Conservation (phyloP, 1,284 basidiomycete species). For the Meira miltonrushii region DNA sequence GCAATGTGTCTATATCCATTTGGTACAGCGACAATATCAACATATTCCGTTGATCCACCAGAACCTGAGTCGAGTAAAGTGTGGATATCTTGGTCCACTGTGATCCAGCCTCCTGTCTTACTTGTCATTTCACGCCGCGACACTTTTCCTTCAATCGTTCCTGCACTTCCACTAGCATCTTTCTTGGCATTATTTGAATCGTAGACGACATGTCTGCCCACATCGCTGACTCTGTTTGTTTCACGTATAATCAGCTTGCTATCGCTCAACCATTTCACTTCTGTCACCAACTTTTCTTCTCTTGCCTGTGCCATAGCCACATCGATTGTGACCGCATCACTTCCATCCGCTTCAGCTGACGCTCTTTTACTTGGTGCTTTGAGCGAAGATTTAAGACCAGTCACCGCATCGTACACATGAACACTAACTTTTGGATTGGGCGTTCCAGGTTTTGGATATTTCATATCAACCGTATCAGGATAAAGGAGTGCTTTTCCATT, state of each 20-base stretch:
- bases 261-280: slow-evolving; percentile 80
- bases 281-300: slow-evolving; percentile 60
- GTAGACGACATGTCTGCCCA: slow-evolving; percentile 31
- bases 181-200: slow-evolving; percentile 14
- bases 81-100: not conserved
- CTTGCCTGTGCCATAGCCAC: slow-evolving; percentile 61
- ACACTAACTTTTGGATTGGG: slow-evolving; percentile 79
- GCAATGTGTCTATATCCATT: slow-evolving; percentile 40
- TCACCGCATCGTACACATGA: slow-evolving; percentile 58
- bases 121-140: slow-evolving; percentile 8
- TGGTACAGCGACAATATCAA: slow-evolving; percentile 29
- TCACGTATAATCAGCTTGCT: slow-evolving; percentile 76
- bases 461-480: slow-evolving; percentile 31
- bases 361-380: slow-evolving; percentile 21
- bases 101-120: slow-evolving; percentile 3
- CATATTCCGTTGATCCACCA: slow-evolving; percentile 23
- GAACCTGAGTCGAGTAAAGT: not conserved
- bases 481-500: slow-evolving; percentile 37
- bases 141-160: slow-evolving; percentile 26
- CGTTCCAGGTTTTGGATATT: slow-evolving; percentile 69
- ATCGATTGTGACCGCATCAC: slow-evolving; percentile 53
- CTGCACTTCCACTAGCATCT: not conserved
- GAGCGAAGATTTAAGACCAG: slow-evolving; percentile 18
- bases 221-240: slow-evolving; percentile 59
- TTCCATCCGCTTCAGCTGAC: slow-evolving; percentile 45